These are phyloP conservation scores for Colletotrichum simmondsii DNA, from an alignment of 2,329 filamentous ascomycete species.

Conservation along the genomic window DNA sequence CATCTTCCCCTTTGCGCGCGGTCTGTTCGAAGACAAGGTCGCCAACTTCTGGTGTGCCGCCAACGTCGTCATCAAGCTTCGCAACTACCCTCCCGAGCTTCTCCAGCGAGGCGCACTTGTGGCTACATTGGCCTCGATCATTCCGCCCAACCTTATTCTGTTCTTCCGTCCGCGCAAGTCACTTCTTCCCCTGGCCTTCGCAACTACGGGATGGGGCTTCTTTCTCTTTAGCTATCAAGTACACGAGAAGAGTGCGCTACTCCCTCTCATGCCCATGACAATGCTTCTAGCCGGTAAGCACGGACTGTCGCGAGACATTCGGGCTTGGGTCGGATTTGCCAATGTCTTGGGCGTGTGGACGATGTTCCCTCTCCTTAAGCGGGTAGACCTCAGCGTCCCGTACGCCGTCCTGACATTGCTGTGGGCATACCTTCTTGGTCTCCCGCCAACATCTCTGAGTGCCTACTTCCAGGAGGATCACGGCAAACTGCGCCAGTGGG, in stretches of 20 bases:
- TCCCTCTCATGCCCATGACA: constrained; percentile 94
- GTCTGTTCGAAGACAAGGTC: constrained; percentile 98
- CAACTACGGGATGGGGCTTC: constrained; percentile 93
- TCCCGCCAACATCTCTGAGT: constrained; percentile 80
- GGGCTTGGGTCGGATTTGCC: constrained; percentile 95
- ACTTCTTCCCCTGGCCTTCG: constrained; percentile 82
- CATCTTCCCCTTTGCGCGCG: constrained; percentile 96
- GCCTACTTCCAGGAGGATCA: constrained; percentile 70
- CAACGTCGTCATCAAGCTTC: constrained; percentile 89
- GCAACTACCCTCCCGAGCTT: constrained; percentile 74
- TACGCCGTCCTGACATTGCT: constrained; percentile 87
- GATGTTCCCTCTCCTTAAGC: constrained; percentile 88
- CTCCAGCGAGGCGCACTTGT: constrained; percentile 82
- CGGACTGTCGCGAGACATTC: constrained; percentile 79
- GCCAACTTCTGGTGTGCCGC: constrained; percentile 98
- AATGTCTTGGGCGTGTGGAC: constrained; percentile 93
- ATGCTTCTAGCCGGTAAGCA: constrained; percentile 82
- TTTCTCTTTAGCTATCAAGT: constrained; percentile 98
- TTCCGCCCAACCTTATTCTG: constrained; percentile 82
- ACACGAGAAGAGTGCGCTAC: constrained; percentile 95
- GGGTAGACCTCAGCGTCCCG: constrained; percentile 85
- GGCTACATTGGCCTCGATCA: constrained; percentile 80
- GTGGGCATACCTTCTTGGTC: constrained; percentile 90
- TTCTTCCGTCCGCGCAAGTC: constrained; percentile 82
- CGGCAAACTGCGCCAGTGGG: constrained; percentile 61